These are phyloP conservation scores for Hymenoscyphus fraxineus DNA, from an alignment of 2,329 filamentous ascomycete species.

Conservation along the genomic window DNA sequence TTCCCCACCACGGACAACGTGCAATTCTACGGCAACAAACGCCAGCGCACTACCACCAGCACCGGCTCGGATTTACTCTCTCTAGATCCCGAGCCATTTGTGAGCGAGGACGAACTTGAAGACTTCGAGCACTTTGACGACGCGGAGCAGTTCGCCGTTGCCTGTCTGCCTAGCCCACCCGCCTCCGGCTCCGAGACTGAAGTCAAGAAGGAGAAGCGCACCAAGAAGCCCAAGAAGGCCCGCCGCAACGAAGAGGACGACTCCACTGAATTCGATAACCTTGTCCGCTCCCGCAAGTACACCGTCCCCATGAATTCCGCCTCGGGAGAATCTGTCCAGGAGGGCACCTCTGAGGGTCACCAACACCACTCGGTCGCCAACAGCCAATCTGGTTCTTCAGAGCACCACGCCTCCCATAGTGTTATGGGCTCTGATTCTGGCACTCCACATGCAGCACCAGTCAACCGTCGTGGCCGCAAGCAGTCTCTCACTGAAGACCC, in stretches of 20 bases:
- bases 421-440: slow-evolving; percentile 39
- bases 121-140: slow-evolving; percentile 74
- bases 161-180: slow-evolving; percentile 60
- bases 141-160: slow-evolving; percentile 55
- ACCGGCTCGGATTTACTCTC: slow-evolving; percentile 66
- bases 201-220: slow-evolving; percentile 51
- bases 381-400: slow-evolving; percentile 41
- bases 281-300: slow-evolving; percentile 35
- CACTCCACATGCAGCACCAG: slow-evolving; percentile 48
- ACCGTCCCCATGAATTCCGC: slow-evolving; percentile 34
- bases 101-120: slow-evolving; percentile 72
- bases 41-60: slow-evolving; percentile 54
- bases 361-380: slow-evolving; percentile 36
- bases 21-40: slow-evolving; percentile 60
- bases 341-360: slow-evolving; percentile 26
- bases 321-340: slow-evolving; percentile 29
- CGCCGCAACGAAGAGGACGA: slow-evolving; percentile 32
- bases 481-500: slow-evolving; percentile 97
- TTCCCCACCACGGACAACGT: slow-evolving; percentile 58
- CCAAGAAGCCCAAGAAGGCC: slow-evolving; percentile 52
- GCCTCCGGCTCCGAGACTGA: slow-evolving; percentile 49
- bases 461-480: slow-evolving; percentile 93
- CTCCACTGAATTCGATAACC: slow-evolving; percentile 35
- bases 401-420: slow-evolving; percentile 39
- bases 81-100: slow-evolving; percentile 72